Conservation (phyloP, 139 green algal genomes). For the Zygnema circumcarinatum region DNA sequence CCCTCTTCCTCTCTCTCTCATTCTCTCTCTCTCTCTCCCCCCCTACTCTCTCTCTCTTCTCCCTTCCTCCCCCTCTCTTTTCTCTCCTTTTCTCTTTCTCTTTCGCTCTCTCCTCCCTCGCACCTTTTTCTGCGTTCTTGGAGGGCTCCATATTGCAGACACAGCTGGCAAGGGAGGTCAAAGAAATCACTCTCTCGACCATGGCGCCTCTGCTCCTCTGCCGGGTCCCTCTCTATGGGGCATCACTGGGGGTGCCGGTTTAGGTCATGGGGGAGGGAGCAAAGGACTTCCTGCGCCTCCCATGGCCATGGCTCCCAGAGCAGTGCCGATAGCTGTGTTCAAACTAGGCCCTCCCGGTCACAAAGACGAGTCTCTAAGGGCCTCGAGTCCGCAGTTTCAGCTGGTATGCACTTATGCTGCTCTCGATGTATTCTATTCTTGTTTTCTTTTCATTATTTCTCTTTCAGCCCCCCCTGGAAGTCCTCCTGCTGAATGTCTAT, state of each 20-base stretch:
- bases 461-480: background rate
- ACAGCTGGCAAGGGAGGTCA: background rate
- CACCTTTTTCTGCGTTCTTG: background rate
- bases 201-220: background rate
- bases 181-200: background rate
- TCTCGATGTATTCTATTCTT: background rate
- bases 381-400: background rate
- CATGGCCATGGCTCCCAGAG: too few species aligned
- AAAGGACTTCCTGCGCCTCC: background rate
- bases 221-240: background rate
- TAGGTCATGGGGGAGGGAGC: too few species aligned
- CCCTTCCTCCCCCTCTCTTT: background rate
- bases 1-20: background rate
- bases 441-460: background rate
- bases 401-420: background rate
- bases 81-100: background rate
- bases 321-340: background rate
- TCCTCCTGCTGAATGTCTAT: background rate
- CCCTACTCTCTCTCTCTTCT: background rate
- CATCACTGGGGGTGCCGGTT: too few species aligned
- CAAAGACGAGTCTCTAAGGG: background rate
- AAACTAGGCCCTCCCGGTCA: background rate
- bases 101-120: background rate
- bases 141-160: background rate
- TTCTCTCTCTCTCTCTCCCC: background rate